Percentiles rank a stretch among this genome's conserved stretches.
These are phyloP conservation scores for Pseudonectria buxi DNA, from an alignment of 2,329 filamentous ascomycete species.

Conservation along the genomic window DNA sequence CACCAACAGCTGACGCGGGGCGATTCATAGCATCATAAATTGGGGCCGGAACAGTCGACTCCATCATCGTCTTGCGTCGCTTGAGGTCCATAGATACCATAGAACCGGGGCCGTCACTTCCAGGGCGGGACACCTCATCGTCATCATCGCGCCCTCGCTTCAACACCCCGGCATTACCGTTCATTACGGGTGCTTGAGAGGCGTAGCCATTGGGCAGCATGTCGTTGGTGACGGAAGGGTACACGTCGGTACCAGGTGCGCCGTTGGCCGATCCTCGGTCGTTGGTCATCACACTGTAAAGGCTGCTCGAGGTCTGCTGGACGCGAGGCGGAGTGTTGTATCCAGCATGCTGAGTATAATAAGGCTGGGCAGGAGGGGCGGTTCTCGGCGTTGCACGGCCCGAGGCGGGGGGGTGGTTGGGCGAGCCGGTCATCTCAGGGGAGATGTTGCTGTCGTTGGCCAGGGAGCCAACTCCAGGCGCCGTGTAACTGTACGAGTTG, in stretches of 20 bases:
- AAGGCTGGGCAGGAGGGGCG: conserved; percentile 61
- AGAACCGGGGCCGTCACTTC: conserved; percentile 38
- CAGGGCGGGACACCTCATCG: conserved; percentile 52
- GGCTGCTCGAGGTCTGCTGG: conserved; percentile 63
- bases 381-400: conserved; percentile 83
- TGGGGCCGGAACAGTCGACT: conserved; percentile 46
- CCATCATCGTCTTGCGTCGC: conserved; percentile 70
- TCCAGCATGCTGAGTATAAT: conserved; percentile 61
- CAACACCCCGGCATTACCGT: conserved; percentile 45
- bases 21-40: conserved; percentile 45
- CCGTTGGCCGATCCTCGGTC: conserved; percentile 57
- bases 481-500: conserved; percentile 70
- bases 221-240: conserved; percentile 56
- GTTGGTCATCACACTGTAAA: conserved; percentile 86
- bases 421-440: conserved; percentile 76
- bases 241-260: conserved; percentile 60
- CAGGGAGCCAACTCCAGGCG: conserved; percentile 58
- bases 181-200: conserved; percentile 56
- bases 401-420: conserved; percentile 69
- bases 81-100: conserved; percentile 57
- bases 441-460: conserved; percentile 72
- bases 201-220: conserved; percentile 60
- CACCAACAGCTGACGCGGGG: conserved; percentile 38
- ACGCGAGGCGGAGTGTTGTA: conserved; percentile 76
- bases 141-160: conserved; percentile 52